These are phyloP conservation scores for Lipomyces sp. DNA, from an alignment of 805 yeast species.

Conservation along the genomic window DNA sequence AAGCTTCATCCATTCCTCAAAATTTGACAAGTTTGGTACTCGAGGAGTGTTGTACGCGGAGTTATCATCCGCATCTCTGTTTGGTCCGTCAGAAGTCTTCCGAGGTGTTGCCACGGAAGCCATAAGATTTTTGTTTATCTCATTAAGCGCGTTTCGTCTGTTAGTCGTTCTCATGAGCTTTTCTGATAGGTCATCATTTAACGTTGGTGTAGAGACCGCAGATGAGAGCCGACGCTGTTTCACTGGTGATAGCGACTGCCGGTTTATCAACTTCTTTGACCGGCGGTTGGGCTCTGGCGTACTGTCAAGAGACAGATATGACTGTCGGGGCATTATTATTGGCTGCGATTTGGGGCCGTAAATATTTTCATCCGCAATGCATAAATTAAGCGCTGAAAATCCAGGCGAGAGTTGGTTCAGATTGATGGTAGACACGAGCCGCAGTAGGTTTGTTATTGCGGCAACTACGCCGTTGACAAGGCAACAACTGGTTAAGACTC, in stretches of 20 bases:
- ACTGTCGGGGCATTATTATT: conserved; percentile 20
- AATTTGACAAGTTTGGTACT: conserved; percentile 49
- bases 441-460: not conserved
- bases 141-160: conserved; percentile 27
- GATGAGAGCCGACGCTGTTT: conserved; percentile 9
- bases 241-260: conserved; percentile 14
- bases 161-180: conserved; percentile 14
- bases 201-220: conserved; percentile 2
- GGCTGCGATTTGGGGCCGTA: not conserved
- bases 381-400: not conserved
- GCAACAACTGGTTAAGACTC: not conserved
- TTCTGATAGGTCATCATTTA: conserved; percentile 33
- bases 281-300: conserved; percentile 5
- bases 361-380: not conserved
- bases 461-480: not conserved
- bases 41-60: conserved; percentile 21
- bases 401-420: not conserved
- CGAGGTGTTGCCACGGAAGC: conserved; percentile 20
- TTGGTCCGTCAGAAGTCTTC: not conserved
- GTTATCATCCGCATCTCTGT: not conserved
- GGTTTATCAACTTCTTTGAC: conserved; percentile 13
- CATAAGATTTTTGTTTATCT: conserved; percentile 22
- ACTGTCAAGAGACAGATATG: not conserved
- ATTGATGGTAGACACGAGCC: not conserved
- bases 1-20: conserved; percentile 80